These are phyloP conservation scores for Lentinula edodes DNA, from an alignment of 768 basidiomycete species.

Conservation along the genomic window DNA sequence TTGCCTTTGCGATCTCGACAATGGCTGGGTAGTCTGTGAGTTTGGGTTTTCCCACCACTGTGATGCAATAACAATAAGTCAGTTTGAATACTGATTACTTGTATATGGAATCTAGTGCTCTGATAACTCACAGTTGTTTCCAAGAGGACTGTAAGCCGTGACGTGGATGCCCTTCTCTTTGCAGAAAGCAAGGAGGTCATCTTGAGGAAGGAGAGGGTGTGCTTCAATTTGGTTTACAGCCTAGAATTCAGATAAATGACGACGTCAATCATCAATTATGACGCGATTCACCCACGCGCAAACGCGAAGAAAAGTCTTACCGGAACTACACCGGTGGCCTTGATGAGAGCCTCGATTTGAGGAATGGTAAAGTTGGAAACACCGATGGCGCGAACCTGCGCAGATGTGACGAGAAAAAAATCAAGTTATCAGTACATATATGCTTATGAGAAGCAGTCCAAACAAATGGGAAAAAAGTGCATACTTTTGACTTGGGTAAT, in stretches of 20 bases:
- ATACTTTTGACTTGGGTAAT: constrained; percentile 66
- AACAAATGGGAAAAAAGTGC: not conserved
- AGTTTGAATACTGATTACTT: too few relatives aligned
- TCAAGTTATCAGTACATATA: not conserved
- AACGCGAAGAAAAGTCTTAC: constrained; percentile 28
- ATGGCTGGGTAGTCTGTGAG: constrained; percentile 65
- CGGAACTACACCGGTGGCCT: constrained; percentile 69
- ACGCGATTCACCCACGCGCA: not conserved
- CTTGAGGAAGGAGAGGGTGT: constrained; percentile 75
- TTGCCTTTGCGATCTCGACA: constrained; percentile 53
- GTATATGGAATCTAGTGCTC: too few relatives aligned
- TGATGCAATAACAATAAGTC: not conserved
- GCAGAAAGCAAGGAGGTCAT: constrained; percentile 66
- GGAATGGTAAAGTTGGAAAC: constrained; percentile 78
- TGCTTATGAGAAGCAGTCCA: not conserved
- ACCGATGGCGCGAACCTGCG: constrained; percentile 62
- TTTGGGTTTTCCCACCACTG: constrained; percentile 56
- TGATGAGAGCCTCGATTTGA: constrained; percentile 60
- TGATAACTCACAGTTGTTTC: constrained; percentile 62
- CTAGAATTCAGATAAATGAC: constrained; percentile 19
- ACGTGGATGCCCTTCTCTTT: constrained; percentile 66
- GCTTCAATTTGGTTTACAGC: constrained; percentile 77
- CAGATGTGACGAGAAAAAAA: not conserved
- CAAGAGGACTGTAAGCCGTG: constrained; percentile 64
- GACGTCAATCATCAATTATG: not conserved